These are phyloP conservation scores for Plasmodium falciparum DNA, from an alignment of 169 alveolate genomes.

Conservation along the genomic window DNA sequence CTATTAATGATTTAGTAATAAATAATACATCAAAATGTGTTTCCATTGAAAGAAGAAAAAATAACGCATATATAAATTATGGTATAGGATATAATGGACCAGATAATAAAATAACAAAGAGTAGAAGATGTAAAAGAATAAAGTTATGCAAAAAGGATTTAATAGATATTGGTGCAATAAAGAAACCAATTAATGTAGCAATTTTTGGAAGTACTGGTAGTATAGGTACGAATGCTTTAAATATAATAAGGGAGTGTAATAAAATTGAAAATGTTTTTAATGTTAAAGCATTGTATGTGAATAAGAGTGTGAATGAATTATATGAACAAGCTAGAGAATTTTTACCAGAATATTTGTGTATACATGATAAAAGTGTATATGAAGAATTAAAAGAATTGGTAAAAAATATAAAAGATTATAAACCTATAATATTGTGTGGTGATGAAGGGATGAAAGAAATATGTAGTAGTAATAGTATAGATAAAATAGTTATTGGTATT, in stretches of 20 bases:
- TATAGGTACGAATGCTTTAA: conserved; percentile 88
- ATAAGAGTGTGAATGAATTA: conserved; percentile 77
- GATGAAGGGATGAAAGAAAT: conserved; percentile 79
- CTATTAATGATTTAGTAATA: neutral
- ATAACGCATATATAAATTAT: conserved; percentile 21
- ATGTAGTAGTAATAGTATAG: conserved; percentile 79
- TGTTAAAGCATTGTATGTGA: conserved; percentile 88
- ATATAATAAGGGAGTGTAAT: conserved; percentile 79
- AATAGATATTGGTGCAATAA: neutral
- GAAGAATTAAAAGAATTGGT: conserved; percentile 71
- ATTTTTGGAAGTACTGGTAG: conserved; percentile 89
- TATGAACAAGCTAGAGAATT: conserved; percentile 81
- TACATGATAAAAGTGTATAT: conserved; percentile 59
- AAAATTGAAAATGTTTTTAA: conserved; percentile 75
- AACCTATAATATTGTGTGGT: conserved; percentile 77
- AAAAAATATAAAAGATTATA: conserved; percentile 22
- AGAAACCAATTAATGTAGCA: conserved; percentile 36
- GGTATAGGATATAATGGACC: neutral
- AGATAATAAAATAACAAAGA: neutral
- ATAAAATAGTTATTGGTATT: conserved; percentile 86
- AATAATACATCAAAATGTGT: neutral
- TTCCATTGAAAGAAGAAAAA: neutral
- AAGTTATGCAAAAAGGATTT: conserved; percentile 1
- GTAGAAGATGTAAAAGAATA: neutral
- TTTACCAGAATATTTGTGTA: conserved; percentile 81